Evolutionary conservation across 257 asterid species (phyloP), one percentile per base, ranked within the genome.

Genomic region (Knoxia roxburghii): DNA sequence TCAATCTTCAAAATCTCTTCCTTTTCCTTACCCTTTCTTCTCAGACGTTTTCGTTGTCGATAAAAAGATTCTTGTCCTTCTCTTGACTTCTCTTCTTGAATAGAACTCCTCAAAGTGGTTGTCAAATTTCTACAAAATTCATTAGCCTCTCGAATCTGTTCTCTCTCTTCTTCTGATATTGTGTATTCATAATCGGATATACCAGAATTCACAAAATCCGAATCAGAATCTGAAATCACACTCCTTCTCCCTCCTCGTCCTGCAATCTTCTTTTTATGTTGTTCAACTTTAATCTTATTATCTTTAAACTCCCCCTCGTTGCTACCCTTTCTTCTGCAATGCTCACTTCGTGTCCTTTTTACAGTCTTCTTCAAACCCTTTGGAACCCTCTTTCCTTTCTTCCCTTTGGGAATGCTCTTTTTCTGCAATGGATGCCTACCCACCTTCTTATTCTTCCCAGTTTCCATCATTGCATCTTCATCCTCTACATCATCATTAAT

Each of bases 121-220:
- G 56, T 51, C 55, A 72, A 63, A 72, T 72, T 77, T 48, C 85
- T 74, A 62, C 89, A 85, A 43, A 85, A 70, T 61, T 69, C 76
- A 70, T 37, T 76, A 63, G 95, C 96, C 77, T 91, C 96, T 80
- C 79, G 86, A 72, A 91, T 48, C 77, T 87, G 95, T 71, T 91
- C 90, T 68, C 96, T 87, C 86, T 91, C 98, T 86, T 91, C 98
- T 75, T 91, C 98, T 41, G 96, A 91, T 37, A 86, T 78, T 14
- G 92, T 85, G 79, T 75, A 89, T 7, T 89, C 95, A 66, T 51
- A 81, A 77, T 85, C 96, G 46, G 88, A 82, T 71, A 88, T 75
- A 54, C 79, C 92, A 46, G 88, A 87, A 67, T 84, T 83, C 66
- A 72, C 83, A 60, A 84, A 77, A 78, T 89, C 98, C 65, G 96